Conservation (phyloP, 768 basidiomycete species). For the Boletus tomentosulus region DNA sequence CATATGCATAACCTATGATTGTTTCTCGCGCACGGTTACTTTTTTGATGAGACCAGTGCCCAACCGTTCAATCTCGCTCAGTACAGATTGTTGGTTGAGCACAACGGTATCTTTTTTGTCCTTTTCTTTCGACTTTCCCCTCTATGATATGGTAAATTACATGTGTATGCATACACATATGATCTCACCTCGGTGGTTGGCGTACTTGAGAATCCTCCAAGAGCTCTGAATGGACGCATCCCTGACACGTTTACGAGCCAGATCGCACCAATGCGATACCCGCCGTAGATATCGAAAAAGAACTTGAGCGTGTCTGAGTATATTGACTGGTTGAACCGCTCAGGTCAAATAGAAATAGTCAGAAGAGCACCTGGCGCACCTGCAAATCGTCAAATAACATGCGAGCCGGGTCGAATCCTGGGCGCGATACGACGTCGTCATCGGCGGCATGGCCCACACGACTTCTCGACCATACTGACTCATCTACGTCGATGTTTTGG, state of each 20-base stretch:
- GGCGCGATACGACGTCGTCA: constrained; percentile 33
- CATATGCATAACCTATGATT: neutral
- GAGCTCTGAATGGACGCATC: constrained; percentile 68
- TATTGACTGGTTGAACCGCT: constrained; percentile 42
- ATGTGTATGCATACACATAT: neutral
- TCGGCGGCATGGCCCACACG: constrained; percentile 28
- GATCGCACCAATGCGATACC: constrained; percentile 71
- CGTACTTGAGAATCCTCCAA: constrained; percentile 73
- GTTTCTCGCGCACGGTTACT: constrained; percentile 27
- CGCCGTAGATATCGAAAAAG: constrained; percentile 83
- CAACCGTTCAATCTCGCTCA: constrained; percentile 73
- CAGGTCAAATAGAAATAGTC: neutral
- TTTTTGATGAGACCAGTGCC: constrained; percentile 63
- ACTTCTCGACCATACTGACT: constrained; percentile 42
- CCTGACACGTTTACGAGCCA: constrained; percentile 76
- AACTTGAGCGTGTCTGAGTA: constrained; percentile 77
- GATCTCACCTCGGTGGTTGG: constrained; percentile 41
- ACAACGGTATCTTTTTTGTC: constrained; percentile 54
- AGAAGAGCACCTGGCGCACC: constrained; percentile 39
- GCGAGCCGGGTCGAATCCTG: constrained; percentile 79
- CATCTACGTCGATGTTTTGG: constrained; percentile 60
- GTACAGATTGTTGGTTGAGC: constrained; percentile 62
- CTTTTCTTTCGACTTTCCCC: constrained; percentile 35
- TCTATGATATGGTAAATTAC: constrained; percentile 14
- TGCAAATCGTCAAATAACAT: constrained; percentile 67